These are phyloP conservation scores for Curvularia lunata DNA, from an alignment of 2,329 filamentous ascomycete species.

Conservation along the genomic window DNA sequence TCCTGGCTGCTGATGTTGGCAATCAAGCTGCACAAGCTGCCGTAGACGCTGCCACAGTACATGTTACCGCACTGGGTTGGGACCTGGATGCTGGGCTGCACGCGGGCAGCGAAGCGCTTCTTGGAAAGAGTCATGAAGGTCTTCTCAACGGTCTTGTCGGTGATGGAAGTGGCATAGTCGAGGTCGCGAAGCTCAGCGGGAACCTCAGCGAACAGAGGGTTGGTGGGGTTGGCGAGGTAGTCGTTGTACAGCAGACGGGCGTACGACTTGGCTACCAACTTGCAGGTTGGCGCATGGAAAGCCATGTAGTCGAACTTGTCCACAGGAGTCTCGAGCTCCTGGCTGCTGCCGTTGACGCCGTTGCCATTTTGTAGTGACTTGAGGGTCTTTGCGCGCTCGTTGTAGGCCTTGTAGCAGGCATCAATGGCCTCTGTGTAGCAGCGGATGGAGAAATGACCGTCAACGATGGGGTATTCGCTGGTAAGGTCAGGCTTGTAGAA, in stretches of 20 bases:
- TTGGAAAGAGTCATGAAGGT: conserved; percentile 59
- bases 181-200: conserved; percentile 56
- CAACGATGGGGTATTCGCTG: conserved; percentile 61
- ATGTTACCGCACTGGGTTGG: conserved; percentile 63
- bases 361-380: conserved; percentile 54
- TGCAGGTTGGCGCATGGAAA: conserved; percentile 62
- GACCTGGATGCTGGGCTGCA: conserved; percentile 58
- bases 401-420: conserved; percentile 62
- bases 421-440: conserved; percentile 62
- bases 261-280: conserved; percentile 62
- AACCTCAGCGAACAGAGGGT: conserved; percentile 58
- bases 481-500: conserved; percentile 63
- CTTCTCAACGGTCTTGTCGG: conserved; percentile 61
- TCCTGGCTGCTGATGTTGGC: conserved; percentile 54
- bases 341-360: conserved; percentile 43
- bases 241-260: conserved; percentile 61
- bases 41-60: conserved; percentile 62
- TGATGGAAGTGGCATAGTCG: conserved; percentile 55
- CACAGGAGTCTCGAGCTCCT: conserved; percentile 53
- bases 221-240: conserved; percentile 55
- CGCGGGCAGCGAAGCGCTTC: conserved; percentile 58
- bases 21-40: conserved; percentile 56
- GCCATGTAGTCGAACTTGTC: conserved; percentile 63
- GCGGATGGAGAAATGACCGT: conserved; percentile 60
- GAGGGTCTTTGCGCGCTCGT: conserved; percentile 55